Evolutionary conservation across 495 filamentous ascomycete species (phyloP).

Genomic region (Rostrohypoxylon terebratum): DNA sequence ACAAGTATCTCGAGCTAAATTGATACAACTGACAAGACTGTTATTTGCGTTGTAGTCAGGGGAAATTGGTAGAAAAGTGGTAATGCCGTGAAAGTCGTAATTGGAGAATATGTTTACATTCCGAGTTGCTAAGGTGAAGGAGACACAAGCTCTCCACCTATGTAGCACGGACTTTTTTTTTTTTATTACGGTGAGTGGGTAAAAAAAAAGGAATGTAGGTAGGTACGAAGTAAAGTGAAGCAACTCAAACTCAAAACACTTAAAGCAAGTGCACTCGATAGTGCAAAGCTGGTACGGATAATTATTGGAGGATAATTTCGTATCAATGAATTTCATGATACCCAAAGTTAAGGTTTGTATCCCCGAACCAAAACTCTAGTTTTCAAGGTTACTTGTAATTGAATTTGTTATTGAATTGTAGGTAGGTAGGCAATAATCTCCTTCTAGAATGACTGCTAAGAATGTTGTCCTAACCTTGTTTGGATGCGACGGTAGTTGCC

Average conservation of each 20-base stretch:
- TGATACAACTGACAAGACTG: neutral
- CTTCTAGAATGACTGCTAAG: constrained; percentile 23
- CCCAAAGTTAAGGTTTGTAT: neutral
- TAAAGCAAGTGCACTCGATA: neutral
- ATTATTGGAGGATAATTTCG: constrained; percentile 15
- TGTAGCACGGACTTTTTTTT: constrained; percentile 23
- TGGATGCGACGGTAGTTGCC: constrained; percentile 31
- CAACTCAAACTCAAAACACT: neutral
- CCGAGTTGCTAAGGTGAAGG: constrained; percentile 28
- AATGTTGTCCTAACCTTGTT: constrained; percentile 43
- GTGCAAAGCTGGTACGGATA: constrained; percentile 7
- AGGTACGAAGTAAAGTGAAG: too few relatives aligned
- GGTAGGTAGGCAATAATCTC: constrained; percentile 1
- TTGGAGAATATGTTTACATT: constrained; percentile 31
- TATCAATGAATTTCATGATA: constrained; percentile 4
- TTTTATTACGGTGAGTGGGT: constrained; percentile 3
- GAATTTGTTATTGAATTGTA: neutral
- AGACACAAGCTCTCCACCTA: constrained; percentile 15
- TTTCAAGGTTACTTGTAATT: constrained; percentile 11
- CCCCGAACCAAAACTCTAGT: constrained; percentile 20
- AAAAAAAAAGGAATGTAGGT: neutral
- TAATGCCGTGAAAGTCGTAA: constrained; percentile 20
- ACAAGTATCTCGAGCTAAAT: neutral
- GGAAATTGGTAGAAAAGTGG: neutral
- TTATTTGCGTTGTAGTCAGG: neutral